These are phyloP conservation scores for Xylaria arbuscula DNA, from an alignment of 2,329 filamentous ascomycete genomes.

Conservation along the genomic window DNA sequence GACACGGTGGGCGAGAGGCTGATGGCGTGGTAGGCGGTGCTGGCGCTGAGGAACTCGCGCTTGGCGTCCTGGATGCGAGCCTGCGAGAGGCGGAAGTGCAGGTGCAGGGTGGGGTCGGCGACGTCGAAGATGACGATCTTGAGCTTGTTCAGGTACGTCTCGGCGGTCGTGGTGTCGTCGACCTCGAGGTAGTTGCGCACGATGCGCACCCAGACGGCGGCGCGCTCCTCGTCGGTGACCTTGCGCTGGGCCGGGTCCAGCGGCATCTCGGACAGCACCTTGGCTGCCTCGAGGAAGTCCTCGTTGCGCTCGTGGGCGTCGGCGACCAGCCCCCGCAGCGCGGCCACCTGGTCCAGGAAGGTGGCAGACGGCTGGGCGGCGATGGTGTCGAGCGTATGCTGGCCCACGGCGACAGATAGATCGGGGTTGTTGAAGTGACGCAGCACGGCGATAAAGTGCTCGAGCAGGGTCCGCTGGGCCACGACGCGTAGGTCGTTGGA, in stretches of 20 bases:
- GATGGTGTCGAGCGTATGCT: slow-evolving; percentile 76
- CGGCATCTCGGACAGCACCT: slow-evolving; percentile 82
- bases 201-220: slow-evolving; percentile 90
- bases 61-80: slow-evolving; percentile 93
- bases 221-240: slow-evolving; percentile 84
- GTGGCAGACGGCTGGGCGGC: slow-evolving; percentile 70
- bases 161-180: slow-evolving; percentile 86
- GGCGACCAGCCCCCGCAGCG: slow-evolving; percentile 82
- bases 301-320: slow-evolving; percentile 85
- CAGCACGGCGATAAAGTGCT: slow-evolving; percentile 73
- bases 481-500: slow-evolving; percentile 78
- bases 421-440: slow-evolving; percentile 69
- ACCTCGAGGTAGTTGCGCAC: slow-evolving; percentile 94
- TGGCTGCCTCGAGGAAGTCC: slow-evolving; percentile 82
- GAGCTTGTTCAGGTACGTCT: slow-evolving; percentile 91
- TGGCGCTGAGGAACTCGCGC: slow-evolving; percentile 87
- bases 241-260: slow-evolving; percentile 90
- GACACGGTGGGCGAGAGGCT: slow-evolving; percentile 82
- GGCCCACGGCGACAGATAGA: slow-evolving; percentile 79
- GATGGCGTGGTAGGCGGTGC: slow-evolving; percentile 87
- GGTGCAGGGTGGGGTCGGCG: slow-evolving; percentile 75
- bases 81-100: slow-evolving; percentile 91
- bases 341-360: slow-evolving; percentile 86
- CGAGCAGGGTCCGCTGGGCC: slow-evolving; percentile 76
- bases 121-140: slow-evolving; percentile 91